Evolutionary conservation across 1,139 yeast genomes (phyloP), one percentile per base, ranked within the genome.

Genomic region (Zygoascus hellenicus): DNA sequence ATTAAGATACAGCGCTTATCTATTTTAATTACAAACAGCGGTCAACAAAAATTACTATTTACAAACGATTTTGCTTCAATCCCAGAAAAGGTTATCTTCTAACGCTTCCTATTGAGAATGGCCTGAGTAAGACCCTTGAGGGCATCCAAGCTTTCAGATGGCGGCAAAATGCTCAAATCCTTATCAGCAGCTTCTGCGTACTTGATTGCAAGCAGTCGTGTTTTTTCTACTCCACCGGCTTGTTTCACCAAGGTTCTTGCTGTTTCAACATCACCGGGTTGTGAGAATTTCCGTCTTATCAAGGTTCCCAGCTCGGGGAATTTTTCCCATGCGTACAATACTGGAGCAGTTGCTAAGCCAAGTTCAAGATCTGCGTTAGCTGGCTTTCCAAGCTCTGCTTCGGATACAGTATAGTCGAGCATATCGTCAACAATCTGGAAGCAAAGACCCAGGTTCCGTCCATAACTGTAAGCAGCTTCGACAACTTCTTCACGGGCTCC

Each of bases 331-430:
- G 98, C 97, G 68, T 77, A 92, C 48, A 92, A 71, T 3, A 92
- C 90, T 2, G 99, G 99, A 0, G 97, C 97, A 1, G 99, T 92
- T 1, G 97, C 97, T 54, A 92, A 75, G 0, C 99, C 99, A 43
- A 92, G 74, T 64, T 90, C 82, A 57, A 92, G 75, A 67, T 92
- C 98, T 1, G 97, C 97, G 59, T 90, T 95, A 17, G 95, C 83
- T 10, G 98, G 98, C 65, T 92, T 92, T 36, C 98, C 98, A 51
- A 92, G 71, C 45, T 85, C 79, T 31, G 77, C 77, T 30, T 88
- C 89, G 37, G 92, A 80, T 16, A 88, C 81, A 0, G 97, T 88
- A 63, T 87, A 92, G 67, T 92, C 99, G 56, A 94, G 75, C 83
- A 90, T 83, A 66, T 92, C 99, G 66, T 92, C 98, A 26, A 94